Base-by-base conservation (phyloP, 352 stramenopile genomes). In the Phytophthora aleatoria region DNA sequence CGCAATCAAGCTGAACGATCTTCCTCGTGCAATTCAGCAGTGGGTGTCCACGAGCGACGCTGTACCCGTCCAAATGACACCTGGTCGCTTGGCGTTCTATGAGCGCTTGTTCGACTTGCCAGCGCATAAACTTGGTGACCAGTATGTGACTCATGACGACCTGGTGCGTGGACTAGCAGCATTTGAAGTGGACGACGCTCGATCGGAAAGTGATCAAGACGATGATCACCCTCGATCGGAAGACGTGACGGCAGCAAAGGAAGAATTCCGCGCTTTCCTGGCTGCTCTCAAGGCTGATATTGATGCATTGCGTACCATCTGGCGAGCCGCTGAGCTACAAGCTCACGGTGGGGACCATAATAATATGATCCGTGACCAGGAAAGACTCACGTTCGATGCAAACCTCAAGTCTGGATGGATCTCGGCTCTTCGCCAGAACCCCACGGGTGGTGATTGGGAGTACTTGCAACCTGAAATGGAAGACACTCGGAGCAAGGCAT, bases 381-480 rank as follows among this genome's bases (percentile, higher is more conserved):
- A 70, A 39, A 51, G 59, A 27, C 74, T 91, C 3, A 89, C 81
- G 4, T 92, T 91, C n/a, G 81, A 89, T 30, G 73, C 84, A 0
- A 88, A 89, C 44, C 64, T 91, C 39, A 87, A 85, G 53, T 87
- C 81, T 6, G 81, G 82, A 1, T 93, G 85, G 85, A 85, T 91
- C 49, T 87, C 82, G 2, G 82, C 85, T 42, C 81, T 91, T 50
- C 81, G 83, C 3, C 77, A 91, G 41, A 91, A 89, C 64, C 81
- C 85, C 2, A 90, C 69, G 0, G 81, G 77, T 9, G 70, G 74
- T 8, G 77, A 93, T 51, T 90, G 79, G 79, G 74, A 85, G 49
- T 72, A 76, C 11, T 59, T 83, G 39, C 76, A 81, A 20, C 60
- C 72, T 3, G 69, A 75, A 12, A 64, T 82, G 26, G 56, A 77